Percentiles rank a stretch among this genome's conserved stretches.
phyloP scores from a whole-genome alignment of 495 filamentous ascomycete species.

The Pseudoneurospora amorphoporcata region DNA sequence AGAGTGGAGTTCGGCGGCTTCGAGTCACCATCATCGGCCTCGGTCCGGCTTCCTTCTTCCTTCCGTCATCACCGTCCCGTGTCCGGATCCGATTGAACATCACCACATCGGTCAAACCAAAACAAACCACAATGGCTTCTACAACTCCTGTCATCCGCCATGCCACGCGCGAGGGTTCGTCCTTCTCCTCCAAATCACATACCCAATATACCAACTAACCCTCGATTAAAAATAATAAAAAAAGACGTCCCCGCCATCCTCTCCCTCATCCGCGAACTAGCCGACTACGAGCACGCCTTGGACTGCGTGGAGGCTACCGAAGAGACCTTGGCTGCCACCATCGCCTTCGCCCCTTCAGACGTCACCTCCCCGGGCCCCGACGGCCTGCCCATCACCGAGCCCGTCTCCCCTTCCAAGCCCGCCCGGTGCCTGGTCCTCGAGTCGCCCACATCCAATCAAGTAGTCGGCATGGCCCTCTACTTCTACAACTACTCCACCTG shows the following conservation, averaged over 20 bases:
- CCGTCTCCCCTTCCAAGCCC: constrained; percentile 29
- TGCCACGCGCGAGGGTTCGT: constrained; percentile 22
- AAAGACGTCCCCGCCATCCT: constrained; percentile 70
- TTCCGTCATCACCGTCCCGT: neutral
- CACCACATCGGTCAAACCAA: neutral
- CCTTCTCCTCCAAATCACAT: neutral
- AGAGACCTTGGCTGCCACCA: constrained; percentile 57
- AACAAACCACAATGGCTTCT: constrained; percentile 10
- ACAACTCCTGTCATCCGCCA: constrained; percentile 17
- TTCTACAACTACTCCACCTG: constrained; percentile 65
- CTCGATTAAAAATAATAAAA: constrained; percentile 20
- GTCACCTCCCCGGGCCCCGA: constrained; percentile 17
- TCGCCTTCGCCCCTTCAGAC: constrained; percentile 58
- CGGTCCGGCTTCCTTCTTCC: neutral
- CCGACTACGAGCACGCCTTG: constrained; percentile 71
- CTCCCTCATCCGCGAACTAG: constrained; percentile 74
- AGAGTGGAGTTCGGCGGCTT: neutral
- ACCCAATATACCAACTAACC: too few relatives aligned
- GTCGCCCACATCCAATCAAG: constrained; percentile 21
- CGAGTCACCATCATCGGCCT: neutral
- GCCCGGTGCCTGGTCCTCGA: constrained; percentile 39
- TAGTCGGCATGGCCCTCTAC: constrained; percentile 49
- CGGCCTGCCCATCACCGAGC: constrained; percentile 29
- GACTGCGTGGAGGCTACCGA: constrained; percentile 72
- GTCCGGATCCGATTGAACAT: neutral